A percentile compares a stretch with the other conserved stretches of the same genome.
Conservation (phyloP, 768 basidiomycete species). For the Polyporus arcularius region DNA sequence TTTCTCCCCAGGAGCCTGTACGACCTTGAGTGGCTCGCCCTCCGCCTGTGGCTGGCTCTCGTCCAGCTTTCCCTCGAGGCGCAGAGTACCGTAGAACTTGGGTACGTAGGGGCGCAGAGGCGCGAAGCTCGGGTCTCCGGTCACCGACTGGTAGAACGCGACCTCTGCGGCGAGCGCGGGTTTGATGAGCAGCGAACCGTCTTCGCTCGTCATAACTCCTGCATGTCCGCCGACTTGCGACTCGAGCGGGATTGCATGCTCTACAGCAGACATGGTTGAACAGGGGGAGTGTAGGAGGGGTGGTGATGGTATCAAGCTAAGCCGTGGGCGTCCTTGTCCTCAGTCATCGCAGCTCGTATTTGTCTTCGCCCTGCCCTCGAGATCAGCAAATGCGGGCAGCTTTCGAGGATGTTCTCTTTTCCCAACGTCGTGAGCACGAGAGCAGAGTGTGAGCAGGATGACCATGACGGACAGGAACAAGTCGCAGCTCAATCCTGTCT, state of each 20-base stretch:
- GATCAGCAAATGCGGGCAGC: background rate
- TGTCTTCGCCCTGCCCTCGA: background rate
- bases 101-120: conserved; percentile 65
- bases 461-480: background rate
- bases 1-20: conserved; percentile 36
- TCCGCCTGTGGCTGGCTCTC: conserved; percentile 27
- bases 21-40: conserved; percentile 14
- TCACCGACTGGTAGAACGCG: conserved; percentile 66
- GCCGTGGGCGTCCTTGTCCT: background rate
- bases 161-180: conserved; percentile 64
- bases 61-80: conserved; percentile 63
- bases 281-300: background rate
- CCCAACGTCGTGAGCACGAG: background rate
- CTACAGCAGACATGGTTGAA: background rate
- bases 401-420: too few relatives aligned
- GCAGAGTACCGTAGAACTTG: conserved; percentile 77
- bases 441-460: background rate
- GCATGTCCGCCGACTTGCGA: conserved; percentile 83
- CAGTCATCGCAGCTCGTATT: background rate
- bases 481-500: too few relatives aligned
- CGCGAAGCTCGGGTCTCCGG: conserved; percentile 41
- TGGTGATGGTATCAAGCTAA: conserved; percentile 19
- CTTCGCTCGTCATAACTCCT: conserved; percentile 69
- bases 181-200: conserved; percentile 82
- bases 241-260: conserved; percentile 36